Evolutionary conservation across 345 rosid species (phyloP).

Genomic region (Theobroma cacao): DNA sequence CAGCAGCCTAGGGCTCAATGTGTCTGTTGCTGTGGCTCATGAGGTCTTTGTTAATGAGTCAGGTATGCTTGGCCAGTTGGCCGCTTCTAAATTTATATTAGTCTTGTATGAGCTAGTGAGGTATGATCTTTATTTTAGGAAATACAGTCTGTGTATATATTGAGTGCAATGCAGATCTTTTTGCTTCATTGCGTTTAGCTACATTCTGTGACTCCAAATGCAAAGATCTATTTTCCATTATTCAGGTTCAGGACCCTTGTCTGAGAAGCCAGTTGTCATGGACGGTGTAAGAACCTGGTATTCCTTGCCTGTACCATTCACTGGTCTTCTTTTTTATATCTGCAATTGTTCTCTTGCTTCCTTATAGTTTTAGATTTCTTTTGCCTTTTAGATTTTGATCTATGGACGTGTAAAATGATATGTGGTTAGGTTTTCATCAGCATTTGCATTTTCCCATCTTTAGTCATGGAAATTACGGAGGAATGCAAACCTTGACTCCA

Average conservation of each 20-base stretch:
- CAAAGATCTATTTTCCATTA: neutral
- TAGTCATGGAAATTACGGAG: constrained; percentile 8
- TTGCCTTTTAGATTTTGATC: neutral
- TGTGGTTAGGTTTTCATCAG: neutral
- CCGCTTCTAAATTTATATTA: neutral
- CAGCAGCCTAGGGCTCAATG: constrained; percentile 47
- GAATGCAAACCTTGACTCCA: neutral
- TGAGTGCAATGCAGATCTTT: neutral
- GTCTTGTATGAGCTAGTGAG: neutral
- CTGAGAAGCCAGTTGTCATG: constrained; percentile 26
- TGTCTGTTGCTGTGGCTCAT: constrained; percentile 73
- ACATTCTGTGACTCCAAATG: neutral
- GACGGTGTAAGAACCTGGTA: constrained; percentile 56
- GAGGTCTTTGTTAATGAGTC: constrained; percentile 44
- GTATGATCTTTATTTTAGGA: neutral
- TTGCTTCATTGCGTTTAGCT: neutral
- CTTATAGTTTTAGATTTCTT: neutral
- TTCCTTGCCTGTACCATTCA: constrained; percentile 17
- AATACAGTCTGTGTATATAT: neutral
- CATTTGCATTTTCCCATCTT: neutral
- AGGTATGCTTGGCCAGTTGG: constrained; percentile 32
- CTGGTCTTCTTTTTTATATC: neutral
- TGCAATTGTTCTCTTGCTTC: neutral
- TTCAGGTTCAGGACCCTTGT: constrained; percentile 42
- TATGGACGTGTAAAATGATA: too few relatives aligned